Evolutionary conservation across 2,329 filamentous ascomycete species (phyloP).

Genomic region (Albophoma yamanashiensis): DNA sequence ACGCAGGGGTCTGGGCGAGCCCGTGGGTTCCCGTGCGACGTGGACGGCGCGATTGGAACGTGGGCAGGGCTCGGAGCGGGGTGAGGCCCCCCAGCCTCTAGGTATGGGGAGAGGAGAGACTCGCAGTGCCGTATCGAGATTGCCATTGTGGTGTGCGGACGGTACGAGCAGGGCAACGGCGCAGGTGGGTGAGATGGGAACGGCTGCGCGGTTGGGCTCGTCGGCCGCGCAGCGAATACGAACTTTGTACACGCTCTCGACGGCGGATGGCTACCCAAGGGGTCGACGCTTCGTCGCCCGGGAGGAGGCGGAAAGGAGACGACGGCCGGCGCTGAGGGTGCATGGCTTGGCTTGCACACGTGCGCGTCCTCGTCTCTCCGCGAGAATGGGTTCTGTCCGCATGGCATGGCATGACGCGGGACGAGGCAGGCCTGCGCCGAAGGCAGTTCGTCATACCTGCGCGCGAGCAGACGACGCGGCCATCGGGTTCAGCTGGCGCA

Average conservation of each 20-base stretch:
- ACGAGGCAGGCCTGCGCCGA: neutral
- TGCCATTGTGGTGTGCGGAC: neutral
- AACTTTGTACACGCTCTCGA: no score
- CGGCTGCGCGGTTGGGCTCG: neutral
- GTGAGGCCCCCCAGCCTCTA: neutral
- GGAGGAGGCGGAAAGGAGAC: neutral
- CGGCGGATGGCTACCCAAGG: neutral
- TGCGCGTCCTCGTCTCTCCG: neutral
- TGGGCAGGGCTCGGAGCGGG: slow-evolving; percentile 1
- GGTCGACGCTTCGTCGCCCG: neutral
- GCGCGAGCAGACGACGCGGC: neutral
- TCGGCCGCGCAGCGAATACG: neutral
- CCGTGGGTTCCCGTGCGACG: slow-evolving; percentile 5
- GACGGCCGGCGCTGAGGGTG: neutral
- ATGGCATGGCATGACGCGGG: neutral
- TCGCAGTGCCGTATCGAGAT: neutral
- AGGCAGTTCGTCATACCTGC: neutral
- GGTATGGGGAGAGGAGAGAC: neutral
- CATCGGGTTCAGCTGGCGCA: neutral
- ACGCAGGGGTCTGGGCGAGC: neutral
- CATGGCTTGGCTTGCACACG: neutral
- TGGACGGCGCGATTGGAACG: slow-evolving; percentile 3
- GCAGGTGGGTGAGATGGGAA: neutral
- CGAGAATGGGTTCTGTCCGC: neutral
- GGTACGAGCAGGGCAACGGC: neutral